A percentile compares a stretch with the other conserved stretches of the same genome.
Conservation (phyloP, 805 yeast species). For the Yamadazyma phyllophila region DNA sequence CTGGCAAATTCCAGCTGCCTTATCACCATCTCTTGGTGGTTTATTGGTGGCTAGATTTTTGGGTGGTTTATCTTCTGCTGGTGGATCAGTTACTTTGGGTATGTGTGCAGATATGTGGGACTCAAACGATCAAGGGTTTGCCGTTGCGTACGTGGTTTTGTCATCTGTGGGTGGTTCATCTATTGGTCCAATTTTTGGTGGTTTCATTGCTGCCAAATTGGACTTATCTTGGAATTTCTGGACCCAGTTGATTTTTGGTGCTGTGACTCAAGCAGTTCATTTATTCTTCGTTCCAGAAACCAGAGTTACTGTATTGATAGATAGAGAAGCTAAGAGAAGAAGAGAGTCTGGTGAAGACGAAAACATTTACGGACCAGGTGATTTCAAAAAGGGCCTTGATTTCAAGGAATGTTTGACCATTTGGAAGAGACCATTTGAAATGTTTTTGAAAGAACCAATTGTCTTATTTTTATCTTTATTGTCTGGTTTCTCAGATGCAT, state of each 20-base stretch:
- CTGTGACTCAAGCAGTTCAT: slow-evolving; percentile 30
- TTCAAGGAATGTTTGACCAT: slow-evolving; percentile 24
- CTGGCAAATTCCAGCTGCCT: slow-evolving; percentile 32
- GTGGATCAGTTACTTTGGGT: slow-evolving; percentile 34
- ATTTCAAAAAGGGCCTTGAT: slow-evolving; percentile 20
- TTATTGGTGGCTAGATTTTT: slow-evolving; percentile 24
- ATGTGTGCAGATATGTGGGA: slow-evolving; percentile 36
- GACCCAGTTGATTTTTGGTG: slow-evolving; percentile 37
- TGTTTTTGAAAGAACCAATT: slow-evolving; percentile 39
- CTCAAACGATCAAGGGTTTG: slow-evolving; percentile 29
- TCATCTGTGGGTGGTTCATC: slow-evolving; percentile 32
- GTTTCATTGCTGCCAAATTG: slow-evolving; percentile 37
- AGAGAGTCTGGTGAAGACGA: slow-evolving; percentile 30
- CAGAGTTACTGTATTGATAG: slow-evolving; percentile 30
- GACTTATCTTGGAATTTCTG: slow-evolving; percentile 27
- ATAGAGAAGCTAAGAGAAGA: slow-evolving; percentile 35
- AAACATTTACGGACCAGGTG: slow-evolving; percentile 36
- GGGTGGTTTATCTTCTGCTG: slow-evolving; percentile 32
- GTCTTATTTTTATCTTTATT: slow-evolving; percentile 37
- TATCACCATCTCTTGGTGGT: slow-evolving; percentile 28
- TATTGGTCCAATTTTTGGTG: slow-evolving; percentile 29
- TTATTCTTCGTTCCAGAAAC: slow-evolving; percentile 37
- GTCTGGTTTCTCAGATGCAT: slow-evolving; percentile 41
- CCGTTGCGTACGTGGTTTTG: slow-evolving; percentile 31
- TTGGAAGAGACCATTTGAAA: slow-evolving; percentile 40